Evolutionary conservation across 192 early-diverging fungal species (phyloP).

Genomic region (Backusella liffmaniae): DNA sequence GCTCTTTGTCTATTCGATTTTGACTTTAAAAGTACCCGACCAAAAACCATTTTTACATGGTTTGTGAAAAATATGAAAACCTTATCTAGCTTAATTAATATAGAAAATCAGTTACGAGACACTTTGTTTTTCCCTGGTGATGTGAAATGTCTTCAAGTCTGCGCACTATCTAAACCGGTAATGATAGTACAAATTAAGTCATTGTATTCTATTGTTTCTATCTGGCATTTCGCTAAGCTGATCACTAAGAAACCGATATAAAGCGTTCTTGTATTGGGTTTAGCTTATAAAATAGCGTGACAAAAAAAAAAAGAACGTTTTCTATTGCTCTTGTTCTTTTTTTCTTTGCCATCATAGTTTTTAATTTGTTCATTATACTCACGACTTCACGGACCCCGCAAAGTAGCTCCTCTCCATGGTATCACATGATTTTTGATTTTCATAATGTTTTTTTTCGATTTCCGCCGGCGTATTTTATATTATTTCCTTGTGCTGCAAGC

Average conservation of each 20-base stretch:
- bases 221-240: neutral
- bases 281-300: neutral
- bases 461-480: neutral
- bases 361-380: neutral
- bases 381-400: neutral
- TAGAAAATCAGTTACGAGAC: neutral
- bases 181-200: neutral
- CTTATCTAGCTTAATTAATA: neutral
- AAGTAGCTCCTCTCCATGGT: neutral
- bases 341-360: neutral
- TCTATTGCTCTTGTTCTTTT: neutral
- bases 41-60: neutral
- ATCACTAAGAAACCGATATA: neutral
- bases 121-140: neutral
- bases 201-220: neutral
- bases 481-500: neutral
- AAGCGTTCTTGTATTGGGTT: neutral
- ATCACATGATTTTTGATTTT: neutral
- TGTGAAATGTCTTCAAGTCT: neutral
- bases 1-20: too few relatives aligned
- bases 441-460: neutral
- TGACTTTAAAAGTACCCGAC: too few relatives aligned
- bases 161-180: neutral
- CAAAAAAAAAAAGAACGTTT: neutral
- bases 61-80: neutral